These are phyloP conservation scores for Rhodotorula sp. DNA, from an alignment of 1,284 basidiomycete species.

Conservation along the genomic window DNA sequence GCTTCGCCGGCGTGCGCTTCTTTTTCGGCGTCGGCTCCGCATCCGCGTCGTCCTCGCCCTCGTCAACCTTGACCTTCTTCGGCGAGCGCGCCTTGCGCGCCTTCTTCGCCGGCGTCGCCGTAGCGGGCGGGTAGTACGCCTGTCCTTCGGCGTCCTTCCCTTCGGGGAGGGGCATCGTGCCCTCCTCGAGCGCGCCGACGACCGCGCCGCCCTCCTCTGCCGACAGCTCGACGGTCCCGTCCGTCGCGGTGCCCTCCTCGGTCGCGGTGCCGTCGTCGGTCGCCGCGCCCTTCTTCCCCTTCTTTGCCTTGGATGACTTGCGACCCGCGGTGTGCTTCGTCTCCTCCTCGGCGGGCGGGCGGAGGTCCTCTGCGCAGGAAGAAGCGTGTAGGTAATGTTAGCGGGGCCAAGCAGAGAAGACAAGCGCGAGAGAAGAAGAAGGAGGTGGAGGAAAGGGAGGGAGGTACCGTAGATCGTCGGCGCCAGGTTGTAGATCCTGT, in stretches of 20 bases:
- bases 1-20: background rate
- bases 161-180: constrained; percentile 46
- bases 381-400: too few relatives aligned
- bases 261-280: background rate
- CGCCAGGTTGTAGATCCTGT: constrained; percentile 72
- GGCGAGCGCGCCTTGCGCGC: constrained; percentile 1
- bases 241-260: constrained; percentile 18
- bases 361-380: constrained; percentile 48
- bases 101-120: background rate
- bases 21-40: background rate
- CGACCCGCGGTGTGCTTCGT: constrained; percentile 53
- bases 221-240: background rate
- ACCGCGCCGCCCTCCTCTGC: constrained; percentile 34
- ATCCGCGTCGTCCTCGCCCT: background rate
- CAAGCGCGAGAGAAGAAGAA: too few relatives aligned
- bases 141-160: constrained; percentile 46
- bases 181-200: constrained; percentile 47
- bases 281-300: constrained; percentile 38
- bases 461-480: constrained; percentile 61
- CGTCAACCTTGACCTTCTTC: background rate
- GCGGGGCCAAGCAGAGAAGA: background rate
- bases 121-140: constrained; percentile 8
- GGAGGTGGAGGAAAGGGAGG: background rate
- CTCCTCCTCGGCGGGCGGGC: constrained; percentile 54
- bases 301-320: constrained; percentile 51